These are phyloP conservation scores for Podila verticillata DNA, from an alignment of 192 early-diverging fungal species.

Conservation along the genomic window DNA sequence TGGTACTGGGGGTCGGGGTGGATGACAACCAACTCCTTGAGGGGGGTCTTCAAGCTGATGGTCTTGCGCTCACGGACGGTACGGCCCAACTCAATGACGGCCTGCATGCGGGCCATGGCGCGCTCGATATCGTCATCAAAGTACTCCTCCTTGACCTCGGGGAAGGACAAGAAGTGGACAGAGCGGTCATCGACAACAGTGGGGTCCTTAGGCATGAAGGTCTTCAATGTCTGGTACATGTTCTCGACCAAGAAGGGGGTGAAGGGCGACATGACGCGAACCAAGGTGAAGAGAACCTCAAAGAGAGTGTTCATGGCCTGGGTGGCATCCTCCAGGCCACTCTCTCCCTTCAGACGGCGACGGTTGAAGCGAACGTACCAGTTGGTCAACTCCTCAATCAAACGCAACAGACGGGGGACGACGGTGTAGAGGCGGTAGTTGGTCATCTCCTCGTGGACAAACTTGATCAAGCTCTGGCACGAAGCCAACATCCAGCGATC, in stretches of 20 bases:
- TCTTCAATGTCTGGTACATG: constrained; percentile 96
- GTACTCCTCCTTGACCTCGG: constrained; percentile 93
- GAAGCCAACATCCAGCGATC: constrained; percentile 98
- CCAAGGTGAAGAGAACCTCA: constrained; percentile 94
- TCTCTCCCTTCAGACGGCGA: constrained; percentile 95
- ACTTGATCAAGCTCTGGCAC: constrained; percentile 92
- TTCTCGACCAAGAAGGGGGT: constrained; percentile 97
- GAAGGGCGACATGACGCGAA: constrained; percentile 94
- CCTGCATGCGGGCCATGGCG: constrained; percentile 93
- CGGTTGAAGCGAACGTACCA: constrained; percentile 99
- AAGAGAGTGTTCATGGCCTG: constrained; percentile 93
- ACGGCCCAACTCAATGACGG: constrained; percentile 95
- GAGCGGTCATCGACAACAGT: constrained; percentile 79
- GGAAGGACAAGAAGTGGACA: constrained; percentile 96
- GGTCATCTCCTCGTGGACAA: constrained; percentile 92
- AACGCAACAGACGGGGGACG: constrained; percentile 86
- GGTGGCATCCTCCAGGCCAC: constrained; percentile 85
- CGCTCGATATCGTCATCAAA: constrained; percentile 97
- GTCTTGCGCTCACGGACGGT: constrained; percentile 90
- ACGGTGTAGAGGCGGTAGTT: constrained; percentile 99
- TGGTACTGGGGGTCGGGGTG: constrained; percentile 90
- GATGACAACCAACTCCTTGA: constrained; percentile 92
- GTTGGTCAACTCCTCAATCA: constrained; percentile 97
- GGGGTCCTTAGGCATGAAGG: constrained; percentile 68
- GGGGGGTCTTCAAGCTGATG: constrained; percentile 93